Evolutionary conservation across 2,329 filamentous ascomycete species (phyloP).

Genomic region (Fusarium protoensiforme): DNA sequence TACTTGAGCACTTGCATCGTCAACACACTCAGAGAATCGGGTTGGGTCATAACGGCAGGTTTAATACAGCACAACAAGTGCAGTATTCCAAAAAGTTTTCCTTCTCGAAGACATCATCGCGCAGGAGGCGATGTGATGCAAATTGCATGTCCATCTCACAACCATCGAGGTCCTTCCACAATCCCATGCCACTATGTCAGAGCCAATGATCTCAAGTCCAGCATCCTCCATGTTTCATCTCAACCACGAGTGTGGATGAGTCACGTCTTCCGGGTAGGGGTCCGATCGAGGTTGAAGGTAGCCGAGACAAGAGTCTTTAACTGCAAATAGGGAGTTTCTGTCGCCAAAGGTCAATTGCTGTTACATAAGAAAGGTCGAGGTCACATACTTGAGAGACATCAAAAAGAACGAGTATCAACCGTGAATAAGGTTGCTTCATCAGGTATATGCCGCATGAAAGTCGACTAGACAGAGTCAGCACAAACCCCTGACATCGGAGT

Average conservation of each 20-base stretch:
- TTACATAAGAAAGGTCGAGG: not conserved
- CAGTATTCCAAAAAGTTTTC: not conserved
- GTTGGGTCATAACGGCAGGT: not conserved
- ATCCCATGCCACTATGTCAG: not conserved
- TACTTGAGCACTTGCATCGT: not conserved
- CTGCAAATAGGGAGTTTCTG: not conserved
- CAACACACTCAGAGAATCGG: not conserved
- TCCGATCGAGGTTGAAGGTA: not conserved
- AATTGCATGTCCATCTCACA: constrained; percentile 3
- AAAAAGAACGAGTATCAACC: not conserved
- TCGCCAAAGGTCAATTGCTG: not conserved
- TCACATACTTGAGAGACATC: constrained; percentile 13
- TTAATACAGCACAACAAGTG: not conserved
- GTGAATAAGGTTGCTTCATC: not conserved
- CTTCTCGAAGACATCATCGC: not conserved
- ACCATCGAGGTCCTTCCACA: constrained; percentile 4
- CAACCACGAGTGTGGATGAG: not conserved
- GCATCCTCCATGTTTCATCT: not conserved
- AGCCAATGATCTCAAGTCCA: not conserved
- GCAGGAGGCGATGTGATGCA: not conserved
- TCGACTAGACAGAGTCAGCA: constrained; percentile 12
- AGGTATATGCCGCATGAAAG: not conserved
- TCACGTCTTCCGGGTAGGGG: not conserved
- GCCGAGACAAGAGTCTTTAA: not conserved
- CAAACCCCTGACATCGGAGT: not conserved